Evolutionary conservation across 2,329 filamentous ascomycete species (phyloP), one percentile per base, ranked within the genome.

Genomic region (Aspergillus sclerotialis): DNA sequence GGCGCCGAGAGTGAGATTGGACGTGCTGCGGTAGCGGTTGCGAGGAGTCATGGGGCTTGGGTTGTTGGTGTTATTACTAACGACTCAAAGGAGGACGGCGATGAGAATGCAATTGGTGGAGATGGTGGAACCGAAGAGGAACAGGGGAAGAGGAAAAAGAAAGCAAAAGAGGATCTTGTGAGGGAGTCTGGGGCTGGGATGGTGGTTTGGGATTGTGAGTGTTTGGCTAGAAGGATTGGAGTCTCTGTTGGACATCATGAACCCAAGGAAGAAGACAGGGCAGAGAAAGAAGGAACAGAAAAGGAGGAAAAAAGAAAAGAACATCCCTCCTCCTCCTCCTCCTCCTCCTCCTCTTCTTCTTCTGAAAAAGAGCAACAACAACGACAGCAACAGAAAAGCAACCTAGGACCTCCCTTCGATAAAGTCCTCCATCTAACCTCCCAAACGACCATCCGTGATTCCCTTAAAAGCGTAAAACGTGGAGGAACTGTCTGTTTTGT

Each of bases 1-100:
- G 69, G 70, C 2, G 68, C 67, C 0, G 72, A 70, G 4, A 69
- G 66, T 10, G 64, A 59, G 33, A 61, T 72, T 9, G 68, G 68
- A 4, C 50, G 71, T 11, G 66, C 68, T 10, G 68, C 68, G 4
- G 58, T 67, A 5, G 60, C 59, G 5, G 60, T 73, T 36, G 68
- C 68, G 14, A 65, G 61, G 38, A 55, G 50, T 10, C 48, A 60
- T 27, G 67, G 67, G 5, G 57, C 51, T 6, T 50, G 46, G 37
- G 63, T 72, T 6, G 53, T 55, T n/a, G n/a, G n/a, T n/a, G n/a
- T n/a, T n/a, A n/a, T n/a, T n/a, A n/a, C n/a, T n/a, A n/a, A n/a
- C n/a, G n/a, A n/a, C n/a, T n/a, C n/a, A n/a, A n/a, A n/a, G n/a
- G n/a, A n/a, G n/a, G n/a, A n/a, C n/a, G n/a, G n/a, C n/a, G n/a